Conservation (phyloP, 108 stramenopile species). For the Seminavis robusta region DNA sequence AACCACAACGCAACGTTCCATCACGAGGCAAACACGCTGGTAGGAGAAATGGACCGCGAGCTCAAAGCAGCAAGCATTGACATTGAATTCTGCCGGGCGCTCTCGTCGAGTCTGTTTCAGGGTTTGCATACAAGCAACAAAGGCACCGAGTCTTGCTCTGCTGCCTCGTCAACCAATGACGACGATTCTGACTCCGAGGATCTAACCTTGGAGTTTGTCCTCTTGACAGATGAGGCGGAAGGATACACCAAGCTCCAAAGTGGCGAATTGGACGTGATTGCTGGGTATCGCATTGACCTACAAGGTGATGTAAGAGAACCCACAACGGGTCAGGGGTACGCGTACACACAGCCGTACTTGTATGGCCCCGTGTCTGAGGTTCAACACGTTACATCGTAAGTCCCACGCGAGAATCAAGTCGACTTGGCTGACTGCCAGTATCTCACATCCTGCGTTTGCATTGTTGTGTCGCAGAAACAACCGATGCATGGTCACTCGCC, state of each 20-base stretch:
- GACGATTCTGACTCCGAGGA: too few relatives aligned
- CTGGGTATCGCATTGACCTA: neutral
- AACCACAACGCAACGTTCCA: too few relatives aligned
- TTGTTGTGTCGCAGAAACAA: neutral
- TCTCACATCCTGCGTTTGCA: neutral
- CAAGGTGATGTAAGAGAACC: too few relatives aligned
- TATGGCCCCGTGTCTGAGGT: neutral
- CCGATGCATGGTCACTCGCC: neutral
- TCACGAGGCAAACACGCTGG: too few relatives aligned
- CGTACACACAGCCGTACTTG: neutral
- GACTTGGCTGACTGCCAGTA: neutral
- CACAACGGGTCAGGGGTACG: neutral
- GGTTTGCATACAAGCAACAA: too few relatives aligned
- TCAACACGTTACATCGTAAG: neutral
- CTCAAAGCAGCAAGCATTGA: too few relatives aligned
- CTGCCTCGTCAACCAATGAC: too few relatives aligned
- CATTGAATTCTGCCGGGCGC: too few relatives aligned
- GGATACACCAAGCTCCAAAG: neutral
- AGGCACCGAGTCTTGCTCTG: too few relatives aligned
- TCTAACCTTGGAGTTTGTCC: neutral
- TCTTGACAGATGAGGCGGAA: neutral
- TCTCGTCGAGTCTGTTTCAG: too few relatives aligned
- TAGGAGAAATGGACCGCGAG: too few relatives aligned
- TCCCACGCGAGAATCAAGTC: neutral
- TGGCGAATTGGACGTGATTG: neutral